A percentile compares a stretch with the other conserved stretches of the same genome.
Evolutionary conservation across 192 early-diverging fungal genomes (phyloP).

Genomic region (Coemansia erecta): DNA sequence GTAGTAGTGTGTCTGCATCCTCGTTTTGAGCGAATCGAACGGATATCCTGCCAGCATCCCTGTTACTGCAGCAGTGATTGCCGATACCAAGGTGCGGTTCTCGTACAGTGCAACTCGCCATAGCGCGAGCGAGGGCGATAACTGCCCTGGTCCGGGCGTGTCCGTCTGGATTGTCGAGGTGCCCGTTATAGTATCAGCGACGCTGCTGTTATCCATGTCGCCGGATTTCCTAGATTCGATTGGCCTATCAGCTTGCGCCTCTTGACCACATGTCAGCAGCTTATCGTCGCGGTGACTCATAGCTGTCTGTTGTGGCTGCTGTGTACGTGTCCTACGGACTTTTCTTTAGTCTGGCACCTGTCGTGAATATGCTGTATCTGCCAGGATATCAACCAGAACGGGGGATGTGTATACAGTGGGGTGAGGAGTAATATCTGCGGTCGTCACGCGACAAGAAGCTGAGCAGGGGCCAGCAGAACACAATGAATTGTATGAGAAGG

Average conservation of each 20-base stretch:
- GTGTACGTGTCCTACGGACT: too few relatives aligned
- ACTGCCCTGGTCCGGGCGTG: not conserved
- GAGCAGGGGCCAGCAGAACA: too few relatives aligned
- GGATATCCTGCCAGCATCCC: conserved; percentile 72
- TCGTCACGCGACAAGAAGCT: too few relatives aligned
- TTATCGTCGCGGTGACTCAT: conserved; percentile 8
- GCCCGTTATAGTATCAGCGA: too few relatives aligned
- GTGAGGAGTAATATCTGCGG: too few relatives aligned
- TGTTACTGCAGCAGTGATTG: conserved; percentile 66
- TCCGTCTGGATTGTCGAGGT: not conserved
- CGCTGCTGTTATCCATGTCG: too few relatives aligned
- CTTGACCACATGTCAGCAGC: not conserved
- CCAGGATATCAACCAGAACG: too few relatives aligned
- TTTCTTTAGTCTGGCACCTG: too few relatives aligned
- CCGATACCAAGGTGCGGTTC: conserved; percentile 66
- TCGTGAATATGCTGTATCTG: too few relatives aligned
- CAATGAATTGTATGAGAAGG: too few relatives aligned
- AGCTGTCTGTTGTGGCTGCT: not conserved
- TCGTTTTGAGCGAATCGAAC: conserved; percentile 95
- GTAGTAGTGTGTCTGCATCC: conserved; percentile 94
- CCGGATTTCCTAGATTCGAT: not conserved
- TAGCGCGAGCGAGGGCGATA: conserved; percentile 2
- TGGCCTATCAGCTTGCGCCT: not conserved
- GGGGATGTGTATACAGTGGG: too few relatives aligned
- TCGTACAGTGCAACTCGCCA: conserved; percentile 41